Conservation (phyloP, 768 basidiomycete species). For the Porphyrellus cyaneotinctus region DNA sequence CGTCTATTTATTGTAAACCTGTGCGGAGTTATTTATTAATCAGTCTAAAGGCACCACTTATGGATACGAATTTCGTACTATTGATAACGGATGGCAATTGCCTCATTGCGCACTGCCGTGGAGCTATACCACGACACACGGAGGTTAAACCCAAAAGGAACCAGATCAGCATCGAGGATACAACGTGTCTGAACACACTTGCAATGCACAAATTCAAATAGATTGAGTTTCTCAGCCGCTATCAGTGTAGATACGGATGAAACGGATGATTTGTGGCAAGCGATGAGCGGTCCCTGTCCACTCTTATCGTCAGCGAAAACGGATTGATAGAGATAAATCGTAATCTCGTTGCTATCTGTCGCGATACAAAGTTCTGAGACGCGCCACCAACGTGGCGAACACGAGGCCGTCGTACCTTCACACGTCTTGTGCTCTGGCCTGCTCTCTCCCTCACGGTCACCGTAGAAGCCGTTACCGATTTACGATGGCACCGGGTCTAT, state of each 20-base stretch:
- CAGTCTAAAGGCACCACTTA: slow-evolving; percentile 23
- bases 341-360: slow-evolving; percentile 2
- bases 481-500: slow-evolving; percentile 26
- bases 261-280: slow-evolving; percentile 10
- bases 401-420: slow-evolving; percentile 19
- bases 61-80: slow-evolving; percentile 4
- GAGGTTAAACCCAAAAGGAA: slow-evolving; percentile 5
- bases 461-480: slow-evolving; percentile 10
- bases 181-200: slow-evolving; percentile 22
- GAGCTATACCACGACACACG: slow-evolving; percentile 18
- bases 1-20: slow-evolving; percentile 22
- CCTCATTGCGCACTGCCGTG: slow-evolving; percentile 28
- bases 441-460: slow-evolving; percentile 6
- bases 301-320: slow-evolving; percentile 18
- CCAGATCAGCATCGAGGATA: slow-evolving; percentile 24
- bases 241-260: slow-evolving; percentile 17
- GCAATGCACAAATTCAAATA: slow-evolving; percentile 24
- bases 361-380: slow-evolving; percentile 4
- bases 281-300: neutral
- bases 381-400: slow-evolving; percentile 21
- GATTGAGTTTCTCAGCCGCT: slow-evolving; percentile 20
- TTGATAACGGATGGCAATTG: slow-evolving; percentile 18
- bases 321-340: slow-evolving; percentile 11
- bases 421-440: slow-evolving; percentile 7
- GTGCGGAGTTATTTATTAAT: slow-evolving; percentile 14